Evolutionary conservation across 1,284 basidiomycete genomes (phyloP).

Genomic region (Trametes versicolor): DNA sequence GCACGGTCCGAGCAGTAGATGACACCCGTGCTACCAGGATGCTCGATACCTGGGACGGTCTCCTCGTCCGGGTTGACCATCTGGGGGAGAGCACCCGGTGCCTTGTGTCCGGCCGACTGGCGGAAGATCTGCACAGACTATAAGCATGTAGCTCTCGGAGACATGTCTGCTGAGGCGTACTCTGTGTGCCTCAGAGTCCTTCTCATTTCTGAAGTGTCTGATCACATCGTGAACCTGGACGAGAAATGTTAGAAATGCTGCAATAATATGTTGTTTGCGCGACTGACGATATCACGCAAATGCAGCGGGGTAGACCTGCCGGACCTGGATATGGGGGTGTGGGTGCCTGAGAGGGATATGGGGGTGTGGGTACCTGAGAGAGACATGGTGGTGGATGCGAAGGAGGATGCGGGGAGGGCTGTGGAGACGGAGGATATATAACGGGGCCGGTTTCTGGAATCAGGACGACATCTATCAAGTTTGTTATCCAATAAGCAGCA

Average conservation of each 20-base stretch:
- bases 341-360: conserved; percentile 19
- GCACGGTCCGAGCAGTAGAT: conserved; percentile 92
- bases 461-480: conserved; percentile 15
- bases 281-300: conserved; percentile 37
- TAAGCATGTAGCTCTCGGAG: background rate
- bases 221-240: conserved; percentile 49
- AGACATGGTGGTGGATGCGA: conserved; percentile 25
- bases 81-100: conserved; percentile 69
- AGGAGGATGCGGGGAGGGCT: background rate
- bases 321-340: conserved; percentile 35
- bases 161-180: conserved; percentile 48
- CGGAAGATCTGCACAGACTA: conserved; percentile 66
- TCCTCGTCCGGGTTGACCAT: conserved; percentile 82
- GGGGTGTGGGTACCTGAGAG: background rate
- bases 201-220: conserved; percentile 66
- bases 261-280: background rate
- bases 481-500: background rate
- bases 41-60: conserved; percentile 84
- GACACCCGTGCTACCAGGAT: conserved; percentile 79
- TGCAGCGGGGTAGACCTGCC: conserved; percentile 41
- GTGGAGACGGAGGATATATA: conserved; percentile 14
- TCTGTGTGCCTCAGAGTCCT: conserved; percentile 87
- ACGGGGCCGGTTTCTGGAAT: conserved; percentile 2
- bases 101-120: conserved; percentile 72
- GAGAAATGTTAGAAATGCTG: conserved; percentile 35